phyloP scores from a whole-genome alignment of 73 alveolate genomes.

The Tetrahymena malaccensis region DNA sequence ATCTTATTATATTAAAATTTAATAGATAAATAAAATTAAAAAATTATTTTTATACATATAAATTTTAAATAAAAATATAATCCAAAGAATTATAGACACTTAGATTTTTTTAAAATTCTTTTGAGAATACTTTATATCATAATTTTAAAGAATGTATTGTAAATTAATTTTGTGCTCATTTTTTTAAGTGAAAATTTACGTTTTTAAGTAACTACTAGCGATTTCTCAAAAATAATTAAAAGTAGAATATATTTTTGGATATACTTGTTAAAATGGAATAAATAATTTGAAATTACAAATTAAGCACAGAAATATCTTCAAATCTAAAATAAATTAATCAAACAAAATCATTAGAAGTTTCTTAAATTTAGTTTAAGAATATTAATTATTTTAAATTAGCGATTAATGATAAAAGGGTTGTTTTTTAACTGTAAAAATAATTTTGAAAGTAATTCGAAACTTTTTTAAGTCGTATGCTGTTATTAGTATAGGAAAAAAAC shows the following conservation, averaged over 20 bases:
- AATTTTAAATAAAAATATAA: no score
- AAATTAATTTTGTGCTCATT: no score
- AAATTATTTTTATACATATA: no score
- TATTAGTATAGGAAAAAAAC: background rate
- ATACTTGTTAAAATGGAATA: background rate
- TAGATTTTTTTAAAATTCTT: no score
- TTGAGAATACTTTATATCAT: no score
- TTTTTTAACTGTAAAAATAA: background rate
- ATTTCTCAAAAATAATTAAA: no score
- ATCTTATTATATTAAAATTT: no score
- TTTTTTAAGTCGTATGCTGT: background rate
- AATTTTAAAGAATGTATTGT: no score
- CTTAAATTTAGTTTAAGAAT: background rate
- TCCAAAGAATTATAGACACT: no score
- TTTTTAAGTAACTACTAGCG: no score
- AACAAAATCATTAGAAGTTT: background rate
- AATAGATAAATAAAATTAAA: no score
- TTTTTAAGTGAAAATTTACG: background rate
- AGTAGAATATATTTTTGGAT: background rate
- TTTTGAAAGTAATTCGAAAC: background rate
- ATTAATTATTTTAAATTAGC: background rate
- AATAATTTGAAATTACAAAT: no score
- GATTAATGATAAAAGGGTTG: background rate
- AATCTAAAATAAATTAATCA: background rate
- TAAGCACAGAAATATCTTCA: background rate